Evolutionary conservation across 2,329 filamentous ascomycete species (phyloP).

Genomic region (Cercospora sp.): DNA sequence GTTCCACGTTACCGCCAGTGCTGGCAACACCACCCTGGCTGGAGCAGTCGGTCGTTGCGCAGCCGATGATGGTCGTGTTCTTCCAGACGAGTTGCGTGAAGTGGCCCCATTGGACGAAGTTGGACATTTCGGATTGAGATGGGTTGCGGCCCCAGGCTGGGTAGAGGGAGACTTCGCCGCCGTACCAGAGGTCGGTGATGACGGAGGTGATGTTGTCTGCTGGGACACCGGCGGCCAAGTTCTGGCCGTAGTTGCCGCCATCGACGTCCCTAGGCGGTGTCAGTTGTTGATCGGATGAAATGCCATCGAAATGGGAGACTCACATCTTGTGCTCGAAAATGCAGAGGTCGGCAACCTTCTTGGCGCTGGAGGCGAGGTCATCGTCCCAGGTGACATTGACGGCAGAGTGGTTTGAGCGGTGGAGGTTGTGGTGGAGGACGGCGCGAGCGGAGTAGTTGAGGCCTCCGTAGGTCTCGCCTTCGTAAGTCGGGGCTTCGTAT

Average conservation of each 20-base stretch:
- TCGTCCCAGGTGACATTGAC: conserved; percentile 64
- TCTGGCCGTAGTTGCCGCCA: conserved; percentile 77
- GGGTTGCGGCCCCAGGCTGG: conserved; percentile 50
- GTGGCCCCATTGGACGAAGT: conserved; percentile 68
- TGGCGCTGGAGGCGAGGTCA: conserved; percentile 64
- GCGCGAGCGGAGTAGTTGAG: conserved; percentile 10
- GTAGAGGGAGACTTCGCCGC: conserved; percentile 66
- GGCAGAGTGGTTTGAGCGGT: conserved; percentile 24
- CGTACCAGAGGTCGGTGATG: conserved; percentile 84
- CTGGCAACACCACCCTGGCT: conserved; percentile 46
- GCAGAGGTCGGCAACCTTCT: conserved; percentile 64
- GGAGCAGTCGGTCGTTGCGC: conserved; percentile 58
- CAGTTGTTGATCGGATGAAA: background rate
- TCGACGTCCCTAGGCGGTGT: conserved; percentile 39
- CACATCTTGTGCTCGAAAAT: conserved; percentile 74
- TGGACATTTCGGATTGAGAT: conserved; percentile 45
- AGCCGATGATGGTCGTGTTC: conserved; percentile 62
- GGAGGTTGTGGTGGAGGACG: conserved; percentile 24
- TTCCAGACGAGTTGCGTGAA: conserved; percentile 75
- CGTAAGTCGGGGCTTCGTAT: background rate
- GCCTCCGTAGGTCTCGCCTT: background rate
- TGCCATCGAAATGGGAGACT: conserved; percentile 22
- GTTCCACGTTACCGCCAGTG: conserved; percentile 42
- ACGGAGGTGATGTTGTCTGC: conserved; percentile 61
- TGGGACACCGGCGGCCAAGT: conserved; percentile 71